Conservation (phyloP, 2,329 filamentous ascomycete species). For the Magnaporthales sp. region DNA sequence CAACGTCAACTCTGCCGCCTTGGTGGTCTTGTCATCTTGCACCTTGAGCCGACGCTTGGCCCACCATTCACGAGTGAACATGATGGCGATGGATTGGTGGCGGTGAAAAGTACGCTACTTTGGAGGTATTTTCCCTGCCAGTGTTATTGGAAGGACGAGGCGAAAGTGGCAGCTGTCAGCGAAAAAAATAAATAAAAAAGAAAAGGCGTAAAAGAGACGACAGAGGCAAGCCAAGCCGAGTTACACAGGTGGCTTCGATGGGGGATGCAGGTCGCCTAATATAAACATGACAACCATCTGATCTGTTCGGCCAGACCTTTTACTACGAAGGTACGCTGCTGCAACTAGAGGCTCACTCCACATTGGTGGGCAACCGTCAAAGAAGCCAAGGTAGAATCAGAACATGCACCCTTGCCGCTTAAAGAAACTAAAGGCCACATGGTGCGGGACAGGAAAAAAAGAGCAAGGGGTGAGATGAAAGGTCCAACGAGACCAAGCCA, state of each 20-base stretch:
- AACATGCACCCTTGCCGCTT: neutral
- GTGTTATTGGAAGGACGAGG: neutral
- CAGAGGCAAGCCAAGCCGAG: neutral
- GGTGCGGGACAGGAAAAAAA: neutral
- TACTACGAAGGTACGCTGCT: neutral
- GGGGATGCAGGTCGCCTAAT: neutral
- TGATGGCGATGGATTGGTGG: constrained; percentile 19
- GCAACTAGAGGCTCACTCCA: neutral
- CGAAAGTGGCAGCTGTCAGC: neutral
- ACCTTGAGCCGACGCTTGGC: constrained; percentile 34
- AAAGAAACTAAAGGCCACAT: neutral
- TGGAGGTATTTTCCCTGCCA: neutral
- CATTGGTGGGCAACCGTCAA: neutral
- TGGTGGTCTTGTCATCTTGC: constrained; percentile 30
- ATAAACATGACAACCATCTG: neutral
- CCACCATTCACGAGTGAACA: constrained; percentile 18
- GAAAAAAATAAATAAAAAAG: neutral
- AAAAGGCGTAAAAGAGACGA: neutral
- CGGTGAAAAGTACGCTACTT: neutral
- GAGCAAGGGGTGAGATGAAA: neutral
- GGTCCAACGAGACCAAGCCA: neutral
- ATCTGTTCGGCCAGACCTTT: neutral
- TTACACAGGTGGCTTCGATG: neutral
- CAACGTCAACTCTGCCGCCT: constrained; percentile 49
- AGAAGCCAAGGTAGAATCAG: neutral